Base-by-base conservation (phyloP, 169 alveolate species). In the Blepharisma undulans region DNA sequence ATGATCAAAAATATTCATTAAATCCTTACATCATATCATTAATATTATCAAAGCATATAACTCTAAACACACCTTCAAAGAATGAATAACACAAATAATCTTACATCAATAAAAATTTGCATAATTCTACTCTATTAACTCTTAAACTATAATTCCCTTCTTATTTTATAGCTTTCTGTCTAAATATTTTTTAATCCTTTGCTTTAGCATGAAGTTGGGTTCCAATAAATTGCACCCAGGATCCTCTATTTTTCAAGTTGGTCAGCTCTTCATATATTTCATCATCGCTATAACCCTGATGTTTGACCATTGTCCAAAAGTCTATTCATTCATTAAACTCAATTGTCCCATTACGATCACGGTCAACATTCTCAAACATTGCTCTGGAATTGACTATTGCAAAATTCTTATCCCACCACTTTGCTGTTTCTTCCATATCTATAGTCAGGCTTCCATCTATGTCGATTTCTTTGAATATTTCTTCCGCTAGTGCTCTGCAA, bases 261-360 rank as follows among this genome's bases (percentile, higher is more conserved):
- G 76, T 80, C 36, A 87, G 82, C 71, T 92, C 94, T 33, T 29
- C 78, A 60, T 87, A 48, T 10, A 92, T 92, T 36, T 92, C 94
- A 22, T 87, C 91, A 79, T 88, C 92, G 21, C 81, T 48, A 74
- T 92, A 80, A 7, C 95, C 95, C 10, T 88, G 66, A 16, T 81
- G 72, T 72, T 76, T 81, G 8, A 92, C 95, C 30, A 74, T 88
- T 30, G 74, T 72, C 93, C 95, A 92, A 72, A 92, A 92, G 34
- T 82, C 92, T 19, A 92, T 72, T 91, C 95, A 92, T 77, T 92
- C 95, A 7, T 92, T 89, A 19, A 81, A 76, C 59, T 92, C 93
- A 27, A 92, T 92, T 66, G 84, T 21, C 33, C 92, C 92, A 81
- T 92, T 91, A 21, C 81, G 66, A 74, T 92, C 91, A 6, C 33